Base-by-base conservation (phyloP, 192 early-diverging fungal genomes). In the Coemansia sp. region DNA sequence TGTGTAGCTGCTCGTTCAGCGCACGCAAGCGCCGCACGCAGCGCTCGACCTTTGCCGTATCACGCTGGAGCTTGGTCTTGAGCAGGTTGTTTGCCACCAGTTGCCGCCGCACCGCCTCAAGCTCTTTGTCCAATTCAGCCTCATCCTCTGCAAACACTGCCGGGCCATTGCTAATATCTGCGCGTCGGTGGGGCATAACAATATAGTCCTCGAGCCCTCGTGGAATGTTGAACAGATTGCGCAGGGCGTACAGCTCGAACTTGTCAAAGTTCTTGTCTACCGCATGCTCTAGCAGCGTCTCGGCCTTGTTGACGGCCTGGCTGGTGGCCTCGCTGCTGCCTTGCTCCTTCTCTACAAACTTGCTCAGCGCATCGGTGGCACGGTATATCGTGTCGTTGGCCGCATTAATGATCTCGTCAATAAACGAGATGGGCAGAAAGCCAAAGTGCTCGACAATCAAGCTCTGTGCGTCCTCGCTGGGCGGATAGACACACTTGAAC, bases 221-320 rank as follows among this genome's bases (percentile, higher is more conserved):
- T 2, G 89, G 91, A 25, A 94, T 70, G 36, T 79, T 82, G 45
- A 96, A 93, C 60, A 94, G 81, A 42, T 92, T 93, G 43, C 88
- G 85, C 60, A 91, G 79, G 0, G 83, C 84, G 63, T 91, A 94
- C 9, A 94, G 73, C 67, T 96, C 93, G 69, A 92, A 93, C 31
- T 87, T 84, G 73, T 94, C 94, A 86, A 94, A 94, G 65, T 88
- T 85, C 64, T 89, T 89, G 69, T 94, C 94, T 51, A 96, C 88
- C 5, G 88, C 78, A 25, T 89, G 77, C 67, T 94, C 93, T 12
- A 94, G 73, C 29, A 94, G 68, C 27, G 92, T 93, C 68, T 92
- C 89, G 0, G 92, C 84, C 64, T 89, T 85, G 67, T 89, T 85
- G 62, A 93, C 87, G 1, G 90, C 90, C 64, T 82, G 79, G 53